phyloP scores from a whole-genome alignment of 768 basidiomycete genomes.

The Scleroderma bovista region DNA sequence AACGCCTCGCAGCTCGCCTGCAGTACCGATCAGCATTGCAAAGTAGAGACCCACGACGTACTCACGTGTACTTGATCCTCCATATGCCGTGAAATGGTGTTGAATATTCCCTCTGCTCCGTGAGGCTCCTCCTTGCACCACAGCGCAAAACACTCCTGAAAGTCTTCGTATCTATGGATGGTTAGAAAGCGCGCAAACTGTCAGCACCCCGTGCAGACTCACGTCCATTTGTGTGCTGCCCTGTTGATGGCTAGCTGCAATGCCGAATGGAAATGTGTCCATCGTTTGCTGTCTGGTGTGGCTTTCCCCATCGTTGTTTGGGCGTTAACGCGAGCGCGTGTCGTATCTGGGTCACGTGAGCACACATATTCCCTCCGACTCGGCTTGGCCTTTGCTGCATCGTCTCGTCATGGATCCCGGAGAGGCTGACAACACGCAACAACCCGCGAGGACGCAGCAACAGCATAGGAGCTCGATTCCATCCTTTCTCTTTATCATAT shows the following conservation, averaged over 20 bases:
- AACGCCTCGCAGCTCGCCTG: slow-evolving; percentile 64
- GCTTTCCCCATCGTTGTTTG: slow-evolving; percentile 15
- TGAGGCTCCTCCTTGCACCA: slow-evolving; percentile 65
- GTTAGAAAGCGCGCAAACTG: slow-evolving; percentile 3
- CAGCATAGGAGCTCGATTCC: slow-evolving; percentile 59
- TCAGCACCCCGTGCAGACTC: slow-evolving; percentile 15
- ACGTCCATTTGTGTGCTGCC: slow-evolving; percentile 51
- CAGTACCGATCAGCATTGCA: neutral
- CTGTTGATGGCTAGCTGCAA: slow-evolving; percentile 49
- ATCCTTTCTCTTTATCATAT: slow-evolving; percentile 66
- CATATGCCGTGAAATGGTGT: slow-evolving; percentile 65
- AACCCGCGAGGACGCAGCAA: slow-evolving; percentile 14
- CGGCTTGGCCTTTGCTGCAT: neutral
- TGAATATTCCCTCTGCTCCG: slow-evolving; percentile 53
- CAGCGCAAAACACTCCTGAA: slow-evolving; percentile 59
- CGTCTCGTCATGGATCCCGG: slow-evolving; percentile 25
- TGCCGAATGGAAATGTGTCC: slow-evolving; percentile 47
- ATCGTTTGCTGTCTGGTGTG: slow-evolving; percentile 38
- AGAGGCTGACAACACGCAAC: slow-evolving; percentile 16
- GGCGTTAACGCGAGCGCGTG: neutral
- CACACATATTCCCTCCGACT: too few relatives aligned
- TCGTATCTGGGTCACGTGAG: slow-evolving; percentile 22
- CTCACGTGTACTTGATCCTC: slow-evolving; percentile 51
- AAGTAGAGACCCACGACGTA: neutral
- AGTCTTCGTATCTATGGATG: slow-evolving; percentile 40